phyloP scores from a whole-genome alignment of 2,329 filamentous ascomycete genomes.

The Fusarium tjaetaba region DNA sequence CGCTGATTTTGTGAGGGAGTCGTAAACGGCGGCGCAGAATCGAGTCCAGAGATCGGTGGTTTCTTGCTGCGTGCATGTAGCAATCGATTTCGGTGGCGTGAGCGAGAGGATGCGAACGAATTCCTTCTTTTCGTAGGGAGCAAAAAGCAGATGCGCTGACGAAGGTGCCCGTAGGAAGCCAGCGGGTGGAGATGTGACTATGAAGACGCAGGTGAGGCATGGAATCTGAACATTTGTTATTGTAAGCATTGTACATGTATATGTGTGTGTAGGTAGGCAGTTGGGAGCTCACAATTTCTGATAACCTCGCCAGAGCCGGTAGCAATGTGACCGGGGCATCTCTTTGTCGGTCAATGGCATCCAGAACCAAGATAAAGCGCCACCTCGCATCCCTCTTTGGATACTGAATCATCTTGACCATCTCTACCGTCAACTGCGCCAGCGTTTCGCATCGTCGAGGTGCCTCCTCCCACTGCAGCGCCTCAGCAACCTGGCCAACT shows the following conservation, averaged over 20 bases:
- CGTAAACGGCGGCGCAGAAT: constrained; percentile 86
- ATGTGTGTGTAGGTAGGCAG: not conserved
- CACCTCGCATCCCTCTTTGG: constrained; percentile 49
- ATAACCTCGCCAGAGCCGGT: constrained; percentile 81
- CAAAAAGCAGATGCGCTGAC: constrained; percentile 82
- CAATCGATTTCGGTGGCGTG: constrained; percentile 55
- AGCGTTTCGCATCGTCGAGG: constrained; percentile 81
- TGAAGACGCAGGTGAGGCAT: constrained; percentile 78
- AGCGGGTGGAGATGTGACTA: constrained; percentile 77
- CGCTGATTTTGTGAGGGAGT: constrained; percentile 83
- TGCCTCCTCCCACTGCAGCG: constrained; percentile 58
- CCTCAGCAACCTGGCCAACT: constrained; percentile 65
- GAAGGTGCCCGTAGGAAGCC: constrained; percentile 75
- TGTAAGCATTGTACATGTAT: not conserved
- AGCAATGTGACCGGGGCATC: constrained; percentile 83
- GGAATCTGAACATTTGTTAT: constrained; percentile 70
- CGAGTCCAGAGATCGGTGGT: constrained; percentile 79
- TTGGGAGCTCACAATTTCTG: constrained; percentile 75
- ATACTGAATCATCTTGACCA: constrained; percentile 71
- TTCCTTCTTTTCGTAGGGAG: constrained; percentile 83
- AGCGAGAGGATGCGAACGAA: constrained; percentile 80
- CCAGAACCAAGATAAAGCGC: constrained; percentile 85
- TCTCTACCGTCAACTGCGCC: constrained; percentile 77
- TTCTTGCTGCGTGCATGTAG: constrained; percentile 62
- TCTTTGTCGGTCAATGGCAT: constrained; percentile 85